phyloP scores from a whole-genome alignment of 2,329 filamentous ascomycete genomes.

The Aspergillus hortae region DNA sequence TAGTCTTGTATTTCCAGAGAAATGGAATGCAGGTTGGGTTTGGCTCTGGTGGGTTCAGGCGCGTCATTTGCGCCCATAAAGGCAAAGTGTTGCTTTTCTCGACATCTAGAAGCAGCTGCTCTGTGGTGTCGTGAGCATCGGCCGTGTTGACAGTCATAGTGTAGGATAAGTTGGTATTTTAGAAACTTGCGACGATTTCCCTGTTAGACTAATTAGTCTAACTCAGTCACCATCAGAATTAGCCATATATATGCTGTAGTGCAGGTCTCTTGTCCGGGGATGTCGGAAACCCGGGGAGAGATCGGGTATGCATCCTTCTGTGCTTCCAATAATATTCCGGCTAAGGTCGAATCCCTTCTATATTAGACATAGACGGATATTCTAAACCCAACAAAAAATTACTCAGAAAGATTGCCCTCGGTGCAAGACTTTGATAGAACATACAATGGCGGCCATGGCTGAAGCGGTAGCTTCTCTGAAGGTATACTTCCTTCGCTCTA shows the following conservation, averaged over 20 bases:
- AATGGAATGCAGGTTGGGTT: constrained; percentile 42
- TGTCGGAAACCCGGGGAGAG: constrained; percentile 1
- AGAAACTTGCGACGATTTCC: neutral
- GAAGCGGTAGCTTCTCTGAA: neutral
- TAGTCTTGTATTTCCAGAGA: constrained; percentile 35
- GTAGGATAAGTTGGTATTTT: neutral
- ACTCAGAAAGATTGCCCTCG: no score
- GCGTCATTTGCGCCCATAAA: constrained; percentile 49
- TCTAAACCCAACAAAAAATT: neutral
- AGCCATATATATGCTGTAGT: neutral
- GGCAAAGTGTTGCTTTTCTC: constrained; percentile 30
- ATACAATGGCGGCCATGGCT: neutral
- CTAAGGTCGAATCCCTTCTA: neutral
- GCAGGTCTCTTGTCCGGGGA: neutral
- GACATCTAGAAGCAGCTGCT: constrained; percentile 17
- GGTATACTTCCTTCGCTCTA: neutral
- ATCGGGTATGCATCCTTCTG: neutral
- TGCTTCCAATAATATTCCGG: neutral
- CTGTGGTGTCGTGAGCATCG: constrained; percentile 11
- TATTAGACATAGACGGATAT: neutral
- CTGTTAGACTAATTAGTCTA: neutral
- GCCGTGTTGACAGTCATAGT: no score
- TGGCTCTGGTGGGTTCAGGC: constrained; percentile 46
- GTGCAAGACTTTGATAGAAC: neutral
- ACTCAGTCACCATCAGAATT: neutral